Percentiles rank a stretch among this genome's conserved stretches.
Conservation (phyloP, 495 filamentous ascomycete species). For the Friedmanniomyces endolithicus region DNA sequence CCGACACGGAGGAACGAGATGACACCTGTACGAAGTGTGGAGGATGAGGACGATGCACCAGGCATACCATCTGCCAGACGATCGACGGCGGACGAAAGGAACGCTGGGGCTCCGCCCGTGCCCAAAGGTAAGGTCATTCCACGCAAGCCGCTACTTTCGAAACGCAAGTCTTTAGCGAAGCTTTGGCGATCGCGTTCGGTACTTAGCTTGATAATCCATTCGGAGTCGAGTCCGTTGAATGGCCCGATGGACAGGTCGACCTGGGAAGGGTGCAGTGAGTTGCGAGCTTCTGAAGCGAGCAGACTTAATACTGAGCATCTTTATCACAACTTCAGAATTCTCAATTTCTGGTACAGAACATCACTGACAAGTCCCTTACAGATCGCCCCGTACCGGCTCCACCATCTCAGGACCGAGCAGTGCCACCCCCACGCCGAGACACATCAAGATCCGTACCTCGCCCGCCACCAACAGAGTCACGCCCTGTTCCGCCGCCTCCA, state of each 20-base stretch:
- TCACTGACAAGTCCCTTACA: conserved; percentile 17
- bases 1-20: background rate
- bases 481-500: conserved; percentile 46
- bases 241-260: background rate
- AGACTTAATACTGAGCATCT: background rate
- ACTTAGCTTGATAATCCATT: background rate
- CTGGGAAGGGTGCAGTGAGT: background rate
- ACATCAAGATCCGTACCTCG: conserved; percentile 40
- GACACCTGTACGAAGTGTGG: conserved; percentile 10
- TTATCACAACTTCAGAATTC: background rate
- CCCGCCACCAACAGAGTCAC: conserved; percentile 21
- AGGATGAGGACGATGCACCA: conserved; percentile 22
- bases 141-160: background rate
- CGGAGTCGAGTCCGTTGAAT: background rate
- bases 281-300: background rate
- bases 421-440: conserved; percentile 38
- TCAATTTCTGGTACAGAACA: background rate
- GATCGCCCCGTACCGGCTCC: conserved; percentile 33
- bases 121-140: conserved; percentile 43
- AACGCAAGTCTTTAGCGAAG: background rate
- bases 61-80: conserved; percentile 30
- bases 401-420: background rate
- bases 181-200: background rate
- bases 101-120: conserved; percentile 35
- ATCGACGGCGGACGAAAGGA: conserved; percentile 30